phyloP scores from a whole-genome alignment of 73 alveolate genomes.

The Uronychia binucleata region DNA sequence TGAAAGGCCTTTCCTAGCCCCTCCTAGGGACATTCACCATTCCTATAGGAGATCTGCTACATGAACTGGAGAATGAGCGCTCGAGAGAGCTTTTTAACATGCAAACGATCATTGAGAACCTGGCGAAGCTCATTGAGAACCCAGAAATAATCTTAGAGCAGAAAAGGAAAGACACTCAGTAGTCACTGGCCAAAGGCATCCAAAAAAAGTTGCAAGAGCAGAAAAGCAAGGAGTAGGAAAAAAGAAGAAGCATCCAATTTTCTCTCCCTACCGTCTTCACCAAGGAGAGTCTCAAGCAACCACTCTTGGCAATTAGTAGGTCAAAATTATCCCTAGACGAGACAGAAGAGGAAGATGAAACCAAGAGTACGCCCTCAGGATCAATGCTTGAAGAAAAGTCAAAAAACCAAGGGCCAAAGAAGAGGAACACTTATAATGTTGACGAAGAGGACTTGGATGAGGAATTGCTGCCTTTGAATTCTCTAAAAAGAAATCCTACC shows the following conservation, averaged over 20 bases:
- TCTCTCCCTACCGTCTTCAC: too few relatives aligned
- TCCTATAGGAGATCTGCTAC: constrained; percentile 67
- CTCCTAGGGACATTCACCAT: constrained; percentile 83
- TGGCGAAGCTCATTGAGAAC: constrained; percentile 28
- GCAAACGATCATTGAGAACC: constrained; percentile 45
- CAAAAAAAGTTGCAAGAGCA: neutral
- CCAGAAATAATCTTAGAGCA: neutral
- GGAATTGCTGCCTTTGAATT: neutral
- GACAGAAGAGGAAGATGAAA: neutral
- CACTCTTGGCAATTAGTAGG: neutral
- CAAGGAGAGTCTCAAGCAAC: neutral
- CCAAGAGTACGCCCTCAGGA: too few relatives aligned
- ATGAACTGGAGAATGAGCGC: constrained; percentile 55
- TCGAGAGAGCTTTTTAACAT: constrained; percentile 50
- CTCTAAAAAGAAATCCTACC: neutral
- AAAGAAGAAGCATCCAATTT: neutral
- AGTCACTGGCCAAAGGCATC: neutral
- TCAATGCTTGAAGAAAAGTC: too few relatives aligned
- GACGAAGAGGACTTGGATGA: neutral
- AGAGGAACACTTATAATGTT: neutral
- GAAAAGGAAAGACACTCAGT: neutral
- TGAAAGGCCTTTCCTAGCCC: constrained; percentile 83
- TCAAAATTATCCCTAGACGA: neutral
- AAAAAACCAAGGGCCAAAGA: neutral
- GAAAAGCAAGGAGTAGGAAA: too few relatives aligned